Conservation (phyloP, 352 stramenopile species). For the Pythium graminicola region DNA sequence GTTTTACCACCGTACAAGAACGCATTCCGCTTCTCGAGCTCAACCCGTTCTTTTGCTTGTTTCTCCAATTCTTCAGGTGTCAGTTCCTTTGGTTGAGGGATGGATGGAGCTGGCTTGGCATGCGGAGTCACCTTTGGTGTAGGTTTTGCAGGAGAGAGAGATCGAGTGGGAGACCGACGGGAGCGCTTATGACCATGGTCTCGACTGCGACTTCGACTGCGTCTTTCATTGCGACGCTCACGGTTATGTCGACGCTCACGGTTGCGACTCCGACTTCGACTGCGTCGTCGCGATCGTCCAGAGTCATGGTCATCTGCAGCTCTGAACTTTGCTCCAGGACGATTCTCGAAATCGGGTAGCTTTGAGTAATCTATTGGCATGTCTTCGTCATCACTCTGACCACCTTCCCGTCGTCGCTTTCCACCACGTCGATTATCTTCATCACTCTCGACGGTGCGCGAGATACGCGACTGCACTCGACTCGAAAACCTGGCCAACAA, state of each 20-base stretch:
- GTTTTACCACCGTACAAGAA: constrained; percentile 51
- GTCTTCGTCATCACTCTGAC: constrained; percentile 29
- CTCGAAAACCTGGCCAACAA: constrained; percentile 56
- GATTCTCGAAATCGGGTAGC: constrained; percentile 60
- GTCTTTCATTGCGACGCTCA: not conserved
- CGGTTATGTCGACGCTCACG: constrained; percentile 2
- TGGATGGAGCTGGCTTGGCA: not conserved
- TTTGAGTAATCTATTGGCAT: constrained; percentile 77
- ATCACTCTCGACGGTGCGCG: constrained; percentile 25
- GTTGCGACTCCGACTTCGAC: constrained; percentile 37
- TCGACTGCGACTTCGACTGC: constrained; percentile 3
- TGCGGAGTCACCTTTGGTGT: not conserved
- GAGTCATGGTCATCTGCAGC: constrained; percentile 13
- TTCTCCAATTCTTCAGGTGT: constrained; percentile 8
- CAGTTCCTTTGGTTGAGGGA: constrained; percentile 10
- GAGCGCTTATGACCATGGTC: not conserved
- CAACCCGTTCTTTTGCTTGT: constrained; percentile 26
- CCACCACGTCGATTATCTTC: not conserved
- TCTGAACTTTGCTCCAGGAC: constrained; percentile 20
- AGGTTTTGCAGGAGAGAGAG: constrained; percentile 7
- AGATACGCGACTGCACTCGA: constrained; percentile 47
- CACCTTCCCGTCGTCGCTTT: not conserved
- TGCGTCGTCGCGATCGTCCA: constrained; percentile 1
- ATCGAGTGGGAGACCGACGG: constrained; percentile 11
- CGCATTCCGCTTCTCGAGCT: constrained; percentile 42